Evolutionary conservation across 345 rosid genomes (phyloP), one percentile per base, ranked within the genome.

Genomic region (Gossypium raimondii): DNA sequence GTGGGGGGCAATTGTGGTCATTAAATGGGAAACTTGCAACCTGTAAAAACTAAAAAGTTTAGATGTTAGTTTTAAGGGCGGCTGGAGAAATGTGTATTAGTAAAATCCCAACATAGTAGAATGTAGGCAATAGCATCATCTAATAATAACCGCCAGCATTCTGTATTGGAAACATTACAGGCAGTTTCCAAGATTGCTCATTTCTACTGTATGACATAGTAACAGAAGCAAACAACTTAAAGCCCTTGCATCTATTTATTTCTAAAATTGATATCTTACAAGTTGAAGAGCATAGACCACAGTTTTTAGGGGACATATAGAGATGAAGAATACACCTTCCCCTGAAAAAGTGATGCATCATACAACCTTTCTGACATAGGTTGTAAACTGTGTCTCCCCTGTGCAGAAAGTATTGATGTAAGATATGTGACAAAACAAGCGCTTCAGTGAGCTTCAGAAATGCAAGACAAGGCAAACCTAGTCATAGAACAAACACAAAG

Each of bases 311-410:
- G 55, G 67, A 25, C 17, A 61, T 50, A n/a, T 20, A 38, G 64
- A 70, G 75, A 77, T 44, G 45, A 66, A 29, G 25, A 75, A 11
- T 67, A 47, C 73, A 93, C 97, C 98, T 94, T 94, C 75, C 98
- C 98, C 82, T 89, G 87, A 73, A 91, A 91, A 55, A 80, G 80
- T 55, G 98, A 87, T 75, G 97, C 96, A 80, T 92, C 96, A 9
- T 94, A 94, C 34, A 92, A 80, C 85, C 98, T 89, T 88, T 94
- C 98, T 60, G 93, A 80, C 98, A 94, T 72, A 94, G 97, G 78
- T 93, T 94, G 86, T 88, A 94, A 8, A 94, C 98, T 94, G 84
- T 91, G 91, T 77, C 90, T 94, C 17, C 79, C 94, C 98, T 94
- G 87, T 83, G 82, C 34, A 48, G 14, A 24, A 50, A 48, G 9